Percentiles rank a stretch among this genome's conserved stretches.
Evolutionary conservation across 2,329 filamentous ascomycete genomes (phyloP).

Genomic region (Triangularia setosa): DNA sequence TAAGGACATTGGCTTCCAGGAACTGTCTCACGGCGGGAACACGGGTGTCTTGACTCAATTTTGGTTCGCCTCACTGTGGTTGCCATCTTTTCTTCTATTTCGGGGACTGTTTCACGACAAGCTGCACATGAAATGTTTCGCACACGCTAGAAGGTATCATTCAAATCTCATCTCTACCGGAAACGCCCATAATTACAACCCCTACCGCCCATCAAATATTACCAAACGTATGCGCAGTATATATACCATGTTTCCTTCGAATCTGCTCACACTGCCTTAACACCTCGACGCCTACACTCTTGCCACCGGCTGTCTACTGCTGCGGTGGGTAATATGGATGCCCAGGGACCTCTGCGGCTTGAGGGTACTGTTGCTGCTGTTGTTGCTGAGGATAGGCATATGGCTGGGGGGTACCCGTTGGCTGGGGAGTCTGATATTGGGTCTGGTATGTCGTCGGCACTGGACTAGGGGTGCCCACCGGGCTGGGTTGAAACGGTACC

Average conservation of each 20-base stretch:
- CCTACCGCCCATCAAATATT: background rate
- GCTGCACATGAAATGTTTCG: background rate
- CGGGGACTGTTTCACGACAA: background rate
- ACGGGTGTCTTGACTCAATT: background rate
- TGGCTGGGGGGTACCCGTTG: background rate
- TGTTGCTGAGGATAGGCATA: slow-evolving; percentile 19
- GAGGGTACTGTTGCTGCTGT: slow-evolving; percentile 12
- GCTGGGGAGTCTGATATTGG: background rate
- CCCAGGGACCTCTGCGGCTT: slow-evolving; percentile 3
- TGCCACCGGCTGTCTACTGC: slow-evolving; percentile 1
- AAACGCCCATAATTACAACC: background rate
- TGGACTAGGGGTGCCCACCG: background rate
- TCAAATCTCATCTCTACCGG: background rate
- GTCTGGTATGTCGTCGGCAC: background rate
- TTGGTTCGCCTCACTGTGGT: background rate
- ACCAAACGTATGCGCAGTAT: background rate
- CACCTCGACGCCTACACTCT: background rate
- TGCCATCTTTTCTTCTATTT: background rate
- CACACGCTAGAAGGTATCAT: background rate
- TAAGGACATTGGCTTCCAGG: background rate
- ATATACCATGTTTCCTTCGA: background rate
- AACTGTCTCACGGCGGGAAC: background rate
- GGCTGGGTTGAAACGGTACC: slow-evolving; percentile 9
- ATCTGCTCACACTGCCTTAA: background rate
- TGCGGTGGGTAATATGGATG: slow-evolving; percentile 17